phyloP scores from a whole-genome alignment of 805 yeast species.

The Candida adriatica region DNA sequence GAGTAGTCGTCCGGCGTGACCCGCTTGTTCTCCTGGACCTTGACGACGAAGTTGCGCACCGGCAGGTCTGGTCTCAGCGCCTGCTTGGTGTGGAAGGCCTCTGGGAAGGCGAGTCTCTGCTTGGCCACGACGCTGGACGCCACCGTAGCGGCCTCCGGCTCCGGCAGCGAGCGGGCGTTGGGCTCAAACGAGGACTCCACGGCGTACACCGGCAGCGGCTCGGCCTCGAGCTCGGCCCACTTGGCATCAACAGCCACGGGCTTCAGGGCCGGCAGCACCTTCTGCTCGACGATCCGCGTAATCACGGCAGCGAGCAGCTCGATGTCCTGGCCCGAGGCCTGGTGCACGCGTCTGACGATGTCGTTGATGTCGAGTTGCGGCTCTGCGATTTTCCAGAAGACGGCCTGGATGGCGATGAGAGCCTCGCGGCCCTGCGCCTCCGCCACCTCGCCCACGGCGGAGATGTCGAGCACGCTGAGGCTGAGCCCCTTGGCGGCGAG shows the following conservation, averaged over 20 bases:
- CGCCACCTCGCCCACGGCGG: conserved; percentile 56
- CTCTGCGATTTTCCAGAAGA: conserved; percentile 67
- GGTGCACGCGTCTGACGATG: conserved; percentile 69
- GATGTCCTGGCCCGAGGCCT: conserved; percentile 75
- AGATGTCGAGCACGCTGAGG: conserved; percentile 54
- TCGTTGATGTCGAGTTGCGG: conserved; percentile 54
- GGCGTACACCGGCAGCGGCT: conserved; percentile 44
- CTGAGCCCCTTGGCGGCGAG: conserved; percentile 46
- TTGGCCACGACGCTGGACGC: conserved; percentile 45
- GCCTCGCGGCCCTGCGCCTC: conserved; percentile 71
- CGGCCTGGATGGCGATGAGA: conserved; percentile 69
- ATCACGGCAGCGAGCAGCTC: conserved; percentile 71
- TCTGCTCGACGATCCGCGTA: conserved; percentile 54
- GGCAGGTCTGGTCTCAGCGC: conserved; percentile 86
- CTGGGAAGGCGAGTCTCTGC: conserved; percentile 70
- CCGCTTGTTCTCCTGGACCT: conserved; percentile 86
- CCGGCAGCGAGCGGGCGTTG: conserved; percentile 44
- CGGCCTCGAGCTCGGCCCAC: conserved; percentile 21
- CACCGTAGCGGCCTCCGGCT: conserved; percentile 35
- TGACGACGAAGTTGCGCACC: conserved; percentile 74
- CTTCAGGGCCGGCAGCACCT: conserved; percentile 38
- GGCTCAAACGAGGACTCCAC: conserved; percentile 61
- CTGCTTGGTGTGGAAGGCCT: conserved; percentile 56
- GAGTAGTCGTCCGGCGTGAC: conserved; percentile 86
- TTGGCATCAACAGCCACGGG: conserved; percentile 26